These are phyloP conservation scores for Saccharomycopsis hybrid DNA, from an alignment of 1,139 yeast genomes.

Conservation along the genomic window DNA sequence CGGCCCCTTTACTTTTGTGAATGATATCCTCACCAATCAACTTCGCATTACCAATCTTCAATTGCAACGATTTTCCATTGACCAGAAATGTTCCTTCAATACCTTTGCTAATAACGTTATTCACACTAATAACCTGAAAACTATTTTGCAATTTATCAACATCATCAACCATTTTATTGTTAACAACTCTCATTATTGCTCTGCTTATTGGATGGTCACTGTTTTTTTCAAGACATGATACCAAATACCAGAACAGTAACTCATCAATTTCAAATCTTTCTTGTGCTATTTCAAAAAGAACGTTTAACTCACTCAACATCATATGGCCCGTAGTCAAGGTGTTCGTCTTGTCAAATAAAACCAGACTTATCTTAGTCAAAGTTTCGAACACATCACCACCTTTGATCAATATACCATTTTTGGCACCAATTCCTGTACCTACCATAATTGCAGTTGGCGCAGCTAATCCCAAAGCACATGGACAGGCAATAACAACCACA, in stretches of 20 bases:
- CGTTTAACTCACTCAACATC: constrained; percentile 39
- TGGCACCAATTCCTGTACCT: constrained; percentile 94
- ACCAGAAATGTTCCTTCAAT: constrained; percentile 41
- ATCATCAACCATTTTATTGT: neutral
- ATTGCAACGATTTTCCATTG: constrained; percentile 27
- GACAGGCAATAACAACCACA: constrained; percentile 87
- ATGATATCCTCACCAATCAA: constrained; percentile 31
- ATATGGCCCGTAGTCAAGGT: constrained; percentile 85
- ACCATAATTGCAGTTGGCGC: constrained; percentile 99
- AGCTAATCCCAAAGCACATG: constrained; percentile 87
- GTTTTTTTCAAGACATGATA: constrained; percentile 57
- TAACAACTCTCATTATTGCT: constrained; percentile 43
- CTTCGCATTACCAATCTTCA: constrained; percentile 53
- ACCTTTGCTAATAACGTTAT: constrained; percentile 67
- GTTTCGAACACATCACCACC: constrained; percentile 88
- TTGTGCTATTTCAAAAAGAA: constrained; percentile 21
- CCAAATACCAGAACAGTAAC: constrained; percentile 47
- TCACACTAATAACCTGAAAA: constrained; percentile 37
- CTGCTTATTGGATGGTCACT: constrained; percentile 89
- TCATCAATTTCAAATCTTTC: constrained; percentile 21
- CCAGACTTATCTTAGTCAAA: constrained; percentile 56
- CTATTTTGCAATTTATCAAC: neutral
- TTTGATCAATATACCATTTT: constrained; percentile 81
- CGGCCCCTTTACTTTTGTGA: neutral
- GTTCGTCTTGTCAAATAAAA: constrained; percentile 93